Evolutionary conservation across 805 yeast genomes (phyloP), one percentile per base, ranked within the genome.

Genomic region (Sugiyamaella lignohabitans): DNA sequence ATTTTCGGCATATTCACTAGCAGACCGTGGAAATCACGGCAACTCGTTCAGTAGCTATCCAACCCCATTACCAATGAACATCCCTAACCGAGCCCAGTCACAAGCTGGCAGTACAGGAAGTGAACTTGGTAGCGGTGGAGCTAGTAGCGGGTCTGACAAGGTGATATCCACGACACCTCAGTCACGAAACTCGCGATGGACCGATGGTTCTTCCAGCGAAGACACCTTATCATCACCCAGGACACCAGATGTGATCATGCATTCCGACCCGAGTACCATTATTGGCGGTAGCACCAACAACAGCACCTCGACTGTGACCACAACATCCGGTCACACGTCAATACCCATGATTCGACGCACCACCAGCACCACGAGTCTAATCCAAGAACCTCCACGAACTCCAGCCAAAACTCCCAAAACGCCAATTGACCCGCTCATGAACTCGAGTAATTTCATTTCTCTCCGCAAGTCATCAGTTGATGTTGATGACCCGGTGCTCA

Each of bases 401-500:
- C 53, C 59, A n/a, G 58, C 66, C 10, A 51, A 53, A 40, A 49
- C 58, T 4, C 69, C 68, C 42, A 60, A 57, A 42, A 61, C 63
- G 4, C 66, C 65, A 19, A 47, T 45, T 4, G 46, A 44, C 35
- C 39, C 42, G 20, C 30, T 30, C 29, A 38, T 49, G 32, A 41
- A 23, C 27, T 23, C 56, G 20, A 35, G 38, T 20, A 37, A 14
- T 2, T 24, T 41, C 18, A 21, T 23, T 35, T 16, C 43, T 17
- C 10, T 22, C 19, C 43, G 47, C 23, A 46, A 44, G 21, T 43
- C 50, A 30, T 30, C 43, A 21, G 50, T 43, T 18, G 49, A 38
- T 14, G 40, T 37, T 5, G 27, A 45, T 14, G 61, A 58, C 34
- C 47, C 55, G 3, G 42, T 69, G 47, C 67, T 80, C 47, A 60